Evolutionary conservation across 2,329 filamentous ascomycete genomes (phyloP), one percentile per base, ranked within the genome.

Genomic region (Aaosphaeria arxii): DNA sequence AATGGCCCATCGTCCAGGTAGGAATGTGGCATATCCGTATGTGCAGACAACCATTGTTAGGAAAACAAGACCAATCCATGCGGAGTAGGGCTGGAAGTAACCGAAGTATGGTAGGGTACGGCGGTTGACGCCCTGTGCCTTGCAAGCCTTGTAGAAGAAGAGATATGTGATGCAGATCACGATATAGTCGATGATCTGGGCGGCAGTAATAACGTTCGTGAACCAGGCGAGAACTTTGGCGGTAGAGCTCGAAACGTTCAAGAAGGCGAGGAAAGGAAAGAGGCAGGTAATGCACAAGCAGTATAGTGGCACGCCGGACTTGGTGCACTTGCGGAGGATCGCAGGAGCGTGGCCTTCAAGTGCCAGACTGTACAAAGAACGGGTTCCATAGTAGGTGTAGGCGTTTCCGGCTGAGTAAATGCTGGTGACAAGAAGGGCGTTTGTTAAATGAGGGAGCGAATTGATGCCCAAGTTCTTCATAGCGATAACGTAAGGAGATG

Each of bases 131-230:
- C 81, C 80, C 59, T 54, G 49, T 5, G 33, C 44, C n/a, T 56
- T 48, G 7, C 40, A 35, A 7, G 79, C 79, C 33, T 72, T 67
- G 64, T 79, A 74, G 71, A 80, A 82, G 62, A 66, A 76, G 49
- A 81, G 73, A 64, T 79, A 82, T 7, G 77, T 82, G 17, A 77
- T 58, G 36, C 67, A 69, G 65, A 81, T 80, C 59, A 79, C 73
- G 40, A 50, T 48, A 47, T 46, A 56, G 44, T 54, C 51, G 40
- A 56, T 39, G 28, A 54, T 43, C 57, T 87, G 83, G 0, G 85
- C 87, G 0, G 87, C 84, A 9, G 86, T 88, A 11, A 87, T 76
- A 62, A 87, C 66, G 44, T 79, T 85, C 29, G 88, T 90, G 85
- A 38, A 83, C 87, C 87, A 91, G 42, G 77, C 77, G 53, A 91